These are phyloP conservation scores for Clonostachys sp. DNA, from an alignment of 2,329 filamentous ascomycete species.

Conservation along the genomic window DNA sequence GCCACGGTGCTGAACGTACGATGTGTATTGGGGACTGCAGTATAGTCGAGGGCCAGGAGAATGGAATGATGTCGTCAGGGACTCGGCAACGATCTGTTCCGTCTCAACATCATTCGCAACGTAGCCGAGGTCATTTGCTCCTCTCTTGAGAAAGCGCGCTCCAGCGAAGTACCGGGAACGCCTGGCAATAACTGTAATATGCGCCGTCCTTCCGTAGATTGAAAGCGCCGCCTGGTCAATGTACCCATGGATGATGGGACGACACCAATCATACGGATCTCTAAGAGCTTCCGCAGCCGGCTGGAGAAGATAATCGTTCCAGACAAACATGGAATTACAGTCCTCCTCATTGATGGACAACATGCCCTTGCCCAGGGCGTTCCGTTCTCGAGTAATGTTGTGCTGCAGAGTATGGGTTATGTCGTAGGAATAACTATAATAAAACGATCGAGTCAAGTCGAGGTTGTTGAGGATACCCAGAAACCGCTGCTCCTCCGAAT, in stretches of 20 bases:
- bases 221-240: constrained; percentile 84
- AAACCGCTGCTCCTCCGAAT: constrained; percentile 86
- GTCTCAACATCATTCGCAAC: constrained; percentile 99
- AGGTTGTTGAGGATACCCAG: constrained; percentile 85
- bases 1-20: constrained; percentile 92
- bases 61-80: constrained; percentile 92
- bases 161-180: constrained; percentile 92
- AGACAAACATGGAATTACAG: constrained; percentile 95
- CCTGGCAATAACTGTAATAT: constrained; percentile 90
- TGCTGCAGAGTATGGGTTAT: constrained; percentile 88
- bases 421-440: constrained; percentile 98
- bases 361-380: constrained; percentile 61
- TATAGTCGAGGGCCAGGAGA: constrained; percentile 81
- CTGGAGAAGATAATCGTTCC: constrained; percentile 86
- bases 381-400: constrained; percentile 80
- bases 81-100: constrained; percentile 95
- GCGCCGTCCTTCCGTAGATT: constrained; percentile 83
- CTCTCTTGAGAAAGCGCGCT: constrained; percentile 88
- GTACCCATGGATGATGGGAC: constrained; percentile 93
- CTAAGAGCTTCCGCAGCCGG: constrained; percentile 68
- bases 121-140: constrained; percentile 89
- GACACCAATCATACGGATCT: constrained; percentile 90
- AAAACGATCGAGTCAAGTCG: constrained; percentile 87
- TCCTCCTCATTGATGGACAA: constrained; percentile 52
- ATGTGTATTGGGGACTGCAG: constrained; percentile 87